Evolutionary conservation across 306 rosid species (phyloP), one percentile per base, ranked within the genome.

Genomic region (Vigna trinervia): DNA sequence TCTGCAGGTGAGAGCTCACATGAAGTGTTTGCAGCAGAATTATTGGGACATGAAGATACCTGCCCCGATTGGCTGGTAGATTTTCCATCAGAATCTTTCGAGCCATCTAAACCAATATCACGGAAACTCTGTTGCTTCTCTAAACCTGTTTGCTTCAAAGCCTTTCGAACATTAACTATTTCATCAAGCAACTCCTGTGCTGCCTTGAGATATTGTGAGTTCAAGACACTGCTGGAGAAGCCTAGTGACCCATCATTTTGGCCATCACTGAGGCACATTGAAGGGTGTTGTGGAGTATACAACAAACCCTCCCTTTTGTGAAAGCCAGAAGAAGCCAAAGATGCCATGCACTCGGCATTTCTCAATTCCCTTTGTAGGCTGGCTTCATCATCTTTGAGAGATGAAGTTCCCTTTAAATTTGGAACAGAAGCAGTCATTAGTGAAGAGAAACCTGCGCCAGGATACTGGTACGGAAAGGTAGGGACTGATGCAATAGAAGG

Each of bases 151-250:
- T 89, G 93, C 86, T 89, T 90, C 86, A 90, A 87, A 36, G 91
- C 93, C 83, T 84, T 87, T 69, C 88, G 84, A 14, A 90, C 86
- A 84, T 83, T 95, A 62, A 89, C 97, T 71, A 89, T 78, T 81
- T 95, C 97, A 71, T 90, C 94, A 54, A 95, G 99, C 82, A 95
- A 82, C 53, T 87, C 90, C 78, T 90, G 97, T 11, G 91, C 87
- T 41, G 93, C 92, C 86, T 85, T 89, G 63, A 95, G 84, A 78
- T 89, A 92, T 51, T 85, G 86, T 0, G 88, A 82, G 84, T 86
- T 88, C 14, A 83, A 68, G 41, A 23, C 71, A 28, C 52, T 75
- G 79, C 84, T 85, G 0, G 86, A 23, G 22, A 83, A 82, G 50
- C 80, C 86, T 0, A 60, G 34, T 8, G 87, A 81, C 43, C 88